Base-by-base conservation (phyloP, 257 asterid species). In the Parsonsia alboflavescens region DNA sequence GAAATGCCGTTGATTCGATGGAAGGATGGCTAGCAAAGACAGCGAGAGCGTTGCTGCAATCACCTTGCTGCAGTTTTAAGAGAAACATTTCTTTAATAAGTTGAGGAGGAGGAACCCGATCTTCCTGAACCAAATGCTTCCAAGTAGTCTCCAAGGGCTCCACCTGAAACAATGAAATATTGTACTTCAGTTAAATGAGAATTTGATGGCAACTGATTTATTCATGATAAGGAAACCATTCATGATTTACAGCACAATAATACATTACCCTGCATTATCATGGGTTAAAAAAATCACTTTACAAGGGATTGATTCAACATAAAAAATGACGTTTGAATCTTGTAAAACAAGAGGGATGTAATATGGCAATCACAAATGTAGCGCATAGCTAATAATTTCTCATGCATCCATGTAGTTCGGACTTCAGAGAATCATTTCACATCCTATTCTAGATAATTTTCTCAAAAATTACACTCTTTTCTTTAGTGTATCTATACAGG, bases 141-240 rank as follows among this genome's bases (percentile, higher is more conserved):
- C 98, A 92, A 36, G 96, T 86, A 76, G 72, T 83, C 72, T 90
- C 95, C 88, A 94, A 73, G 61, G 89, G 73, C 71, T 77, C 82
- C 33, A 63, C 87, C 98, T 94, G 61, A 10, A 42, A 42, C 73
- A 54, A 65, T 22, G 33, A 73, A n/a, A 30, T 13, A 50, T 2
- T 36, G 36, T n/a, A 7, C 33, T 15, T 68, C 62, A 63, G 57
- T 73, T 42, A 59, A 61, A 11, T 28, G 26, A 21, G 26, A 57
- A 22, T 74, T 30, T 12, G 11, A 4, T 0, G 9, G 6, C 48
- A 10, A 49, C 26, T 11, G 45, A 11, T 49, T 28, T 36, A 12
- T 24, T 7, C 24, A 54, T 1, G 28, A 54, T 19, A 22, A 21
- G n/a, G 0, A 28, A 21, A 54, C n/a, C 28, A 54, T 54, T n/a